Conservation (phyloP, 2,329 filamentous ascomycete species). For the Nigrospora oryzae region DNA sequence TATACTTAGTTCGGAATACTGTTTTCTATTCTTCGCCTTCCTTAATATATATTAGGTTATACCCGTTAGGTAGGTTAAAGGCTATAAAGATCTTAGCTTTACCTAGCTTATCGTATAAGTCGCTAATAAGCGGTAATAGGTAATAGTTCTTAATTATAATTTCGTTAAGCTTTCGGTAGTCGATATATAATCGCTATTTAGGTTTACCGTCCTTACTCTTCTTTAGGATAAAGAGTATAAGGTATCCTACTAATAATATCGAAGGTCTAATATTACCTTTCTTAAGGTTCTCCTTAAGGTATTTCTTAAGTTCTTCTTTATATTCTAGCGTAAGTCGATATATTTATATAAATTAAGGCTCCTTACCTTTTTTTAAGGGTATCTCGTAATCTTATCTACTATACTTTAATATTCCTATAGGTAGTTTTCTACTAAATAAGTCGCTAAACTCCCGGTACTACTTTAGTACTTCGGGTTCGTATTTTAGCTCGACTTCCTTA, state of each 20-base stretch:
- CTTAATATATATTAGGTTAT: slow-evolving; percentile 8
- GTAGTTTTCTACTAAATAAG: background rate
- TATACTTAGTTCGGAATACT: slow-evolving; percentile 13
- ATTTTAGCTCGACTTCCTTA: background rate
- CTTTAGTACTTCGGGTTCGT: background rate
- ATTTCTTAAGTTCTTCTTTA: slow-evolving; percentile 1
- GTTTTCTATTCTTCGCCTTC: slow-evolving; percentile 16
- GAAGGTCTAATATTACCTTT: slow-evolving; percentile 1
- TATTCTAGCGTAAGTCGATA: background rate
- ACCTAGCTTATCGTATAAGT: slow-evolving; percentile 9
- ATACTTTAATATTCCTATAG: background rate
- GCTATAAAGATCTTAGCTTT: slow-evolving; percentile 6
- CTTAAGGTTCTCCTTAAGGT: background rate
- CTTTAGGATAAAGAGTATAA: slow-evolving; percentile 10
- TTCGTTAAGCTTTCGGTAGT: slow-evolving; percentile 15
- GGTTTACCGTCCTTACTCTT: background rate
- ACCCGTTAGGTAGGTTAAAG: slow-evolving; percentile 5
- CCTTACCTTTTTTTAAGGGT: background rate
- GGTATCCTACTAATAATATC: background rate
- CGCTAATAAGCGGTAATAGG: slow-evolving; percentile 11
- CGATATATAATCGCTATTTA: slow-evolving; percentile 10
- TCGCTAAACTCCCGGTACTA: background rate
- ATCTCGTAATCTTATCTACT: background rate
- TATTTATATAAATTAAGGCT: background rate
- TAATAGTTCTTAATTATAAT: slow-evolving; percentile 15